These are phyloP conservation scores for Sechiopsis laciniata DNA, from an alignment of 306 rosid species.

Conservation along the genomic window DNA sequence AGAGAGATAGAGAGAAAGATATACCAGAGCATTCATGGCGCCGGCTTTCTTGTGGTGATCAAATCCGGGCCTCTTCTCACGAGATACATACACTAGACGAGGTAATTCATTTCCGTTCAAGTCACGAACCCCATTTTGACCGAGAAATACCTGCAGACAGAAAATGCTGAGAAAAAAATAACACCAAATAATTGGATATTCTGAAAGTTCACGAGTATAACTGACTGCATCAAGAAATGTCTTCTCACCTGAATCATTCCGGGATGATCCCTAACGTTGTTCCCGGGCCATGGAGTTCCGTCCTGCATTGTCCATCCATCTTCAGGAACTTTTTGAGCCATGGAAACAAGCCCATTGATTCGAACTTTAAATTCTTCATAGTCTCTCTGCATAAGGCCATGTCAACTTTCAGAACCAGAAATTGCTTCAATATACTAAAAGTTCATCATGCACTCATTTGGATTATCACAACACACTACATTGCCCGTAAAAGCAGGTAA, in stretches of 20 bases:
- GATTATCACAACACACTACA: neutral
- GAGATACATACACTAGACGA: conserved; percentile 77
- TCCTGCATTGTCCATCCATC: conserved; percentile 99
- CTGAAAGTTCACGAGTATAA: neutral
- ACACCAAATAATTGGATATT: neutral
- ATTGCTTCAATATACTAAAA: neutral
- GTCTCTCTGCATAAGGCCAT: conserved; percentile 54
- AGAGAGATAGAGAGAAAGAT: conserved; percentile 10
- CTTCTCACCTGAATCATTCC: conserved; percentile 84
- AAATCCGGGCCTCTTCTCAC: conserved; percentile 92
- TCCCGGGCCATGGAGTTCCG: conserved; percentile 97
- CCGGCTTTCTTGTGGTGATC: conserved; percentile 95
- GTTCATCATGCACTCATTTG: neutral
- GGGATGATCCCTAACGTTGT: conserved; percentile 85
- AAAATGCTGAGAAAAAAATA: neutral
- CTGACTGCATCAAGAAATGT: conserved; percentile 9
- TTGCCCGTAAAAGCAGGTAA: conserved; percentile 10
- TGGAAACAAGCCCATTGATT: conserved; percentile 71
- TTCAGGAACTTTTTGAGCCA: conserved; percentile 83
- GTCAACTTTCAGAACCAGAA: conserved; percentile 23
- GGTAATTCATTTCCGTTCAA: conserved; percentile 79
- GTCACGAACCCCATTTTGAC: conserved; percentile 80
- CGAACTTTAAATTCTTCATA: conserved; percentile 90
- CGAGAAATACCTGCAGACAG: conserved; percentile 77
- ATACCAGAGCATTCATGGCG: conserved; percentile 87